phyloP scores from a whole-genome alignment of 768 basidiomycete genomes.

The Lactarius hatsudake region DNA sequence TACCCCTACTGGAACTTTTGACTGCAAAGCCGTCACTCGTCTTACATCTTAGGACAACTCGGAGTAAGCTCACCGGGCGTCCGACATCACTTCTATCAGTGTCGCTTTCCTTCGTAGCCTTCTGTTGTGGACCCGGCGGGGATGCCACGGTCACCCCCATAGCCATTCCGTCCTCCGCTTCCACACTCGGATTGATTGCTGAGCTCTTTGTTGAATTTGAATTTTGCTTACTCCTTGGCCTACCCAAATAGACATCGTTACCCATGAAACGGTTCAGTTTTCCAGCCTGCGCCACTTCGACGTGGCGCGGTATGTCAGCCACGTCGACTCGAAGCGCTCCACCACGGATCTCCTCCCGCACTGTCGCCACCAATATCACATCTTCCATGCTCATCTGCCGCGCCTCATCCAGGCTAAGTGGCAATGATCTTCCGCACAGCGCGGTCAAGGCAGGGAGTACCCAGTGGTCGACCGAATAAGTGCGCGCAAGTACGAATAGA shows the following conservation, averaged over 20 bases:
- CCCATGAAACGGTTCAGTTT: neutral
- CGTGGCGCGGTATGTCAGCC: neutral
- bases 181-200: neutral
- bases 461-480: constrained; percentile 14
- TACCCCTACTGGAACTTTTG: neutral
- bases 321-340: neutral
- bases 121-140: neutral
- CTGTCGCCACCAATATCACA: constrained; percentile 10
- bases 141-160: neutral
- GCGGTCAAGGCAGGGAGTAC: constrained; percentile 13
- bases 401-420: constrained; percentile 13
- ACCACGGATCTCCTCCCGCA: constrained; percentile 22
- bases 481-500: constrained; percentile 10
- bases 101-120: neutral
- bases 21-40: neutral
- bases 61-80: neutral
- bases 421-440: constrained; percentile 2
- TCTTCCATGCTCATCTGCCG: constrained; percentile 16
- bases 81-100: too few species aligned
- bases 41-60: too few species aligned
- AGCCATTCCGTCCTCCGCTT: neutral
- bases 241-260: neutral
- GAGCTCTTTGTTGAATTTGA: neutral
- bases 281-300: neutral
- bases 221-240: too few species aligned